Evolutionary conservation across 108 stramenopile species (phyloP).

Genomic region (Nannochloropsis gaditana): DNA sequence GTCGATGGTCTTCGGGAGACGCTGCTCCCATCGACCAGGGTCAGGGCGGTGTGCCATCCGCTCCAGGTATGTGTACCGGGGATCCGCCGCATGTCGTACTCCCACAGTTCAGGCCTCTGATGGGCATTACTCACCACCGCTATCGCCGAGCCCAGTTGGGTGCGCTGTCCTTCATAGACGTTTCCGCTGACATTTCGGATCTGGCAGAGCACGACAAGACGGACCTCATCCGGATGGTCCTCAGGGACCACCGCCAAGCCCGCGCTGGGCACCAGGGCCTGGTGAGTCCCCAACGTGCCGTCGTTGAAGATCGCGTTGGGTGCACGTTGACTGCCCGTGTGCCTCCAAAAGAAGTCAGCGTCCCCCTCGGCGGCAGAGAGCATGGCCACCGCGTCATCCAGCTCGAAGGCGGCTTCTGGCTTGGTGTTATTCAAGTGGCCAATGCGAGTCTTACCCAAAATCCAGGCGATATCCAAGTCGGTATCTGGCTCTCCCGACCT

Average conservation of each 20-base stretch:
- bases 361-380: background rate
- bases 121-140: background rate
- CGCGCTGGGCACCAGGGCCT: background rate
- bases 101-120: background rate
- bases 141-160: background rate
- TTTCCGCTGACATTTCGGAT: background rate
- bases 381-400: background rate
- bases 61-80: background rate
- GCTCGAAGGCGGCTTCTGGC: background rate
- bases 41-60: background rate
- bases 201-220: conserved; percentile 6
- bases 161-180: background rate
- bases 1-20: background rate
- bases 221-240: background rate
- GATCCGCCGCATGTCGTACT: background rate
- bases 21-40: background rate
- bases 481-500: background rate
- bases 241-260: conserved; percentile 7
- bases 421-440: conserved; percentile 4
- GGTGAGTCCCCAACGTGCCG: background rate
- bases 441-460: background rate
- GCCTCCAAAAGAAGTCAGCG: background rate
- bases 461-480: background rate
- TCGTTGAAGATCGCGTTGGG: background rate
- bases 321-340: background rate